phyloP scores from a whole-genome alignment of 164 flowering plant species.

The Berberis vulgaris region DNA sequence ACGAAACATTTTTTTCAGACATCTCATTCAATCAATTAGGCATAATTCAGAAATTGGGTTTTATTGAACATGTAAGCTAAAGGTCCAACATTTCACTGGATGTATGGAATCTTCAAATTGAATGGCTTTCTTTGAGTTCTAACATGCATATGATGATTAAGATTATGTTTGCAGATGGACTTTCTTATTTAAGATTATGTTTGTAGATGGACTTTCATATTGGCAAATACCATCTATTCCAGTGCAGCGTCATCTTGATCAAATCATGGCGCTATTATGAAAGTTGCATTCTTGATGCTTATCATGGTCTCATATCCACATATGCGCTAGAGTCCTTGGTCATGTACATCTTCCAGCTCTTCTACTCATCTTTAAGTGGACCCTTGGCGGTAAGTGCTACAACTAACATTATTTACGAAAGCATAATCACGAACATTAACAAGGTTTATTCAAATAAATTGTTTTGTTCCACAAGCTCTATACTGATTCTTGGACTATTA shows the following conservation, averaged over 20 bases:
- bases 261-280: constrained; percentile 97
- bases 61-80: constrained; percentile 52
- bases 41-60: constrained; percentile 54
- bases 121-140: neutral
- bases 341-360: constrained; percentile 66
- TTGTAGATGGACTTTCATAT: constrained; percentile 2
- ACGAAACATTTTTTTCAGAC: constrained; percentile 45
- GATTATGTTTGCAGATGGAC: constrained; percentile 42
- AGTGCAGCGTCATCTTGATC: constrained; percentile 75
- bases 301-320: constrained; percentile 88
- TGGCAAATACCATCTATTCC: constrained; percentile 71
- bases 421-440: neutral
- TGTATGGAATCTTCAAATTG: neutral
- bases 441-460: neutral
- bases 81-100: neutral
- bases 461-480: constrained; percentile 12
- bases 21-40: constrained; percentile 73
- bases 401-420: neutral
- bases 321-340: constrained; percentile 90
- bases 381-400: constrained; percentile 51
- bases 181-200: constrained; percentile 13
- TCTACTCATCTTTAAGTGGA: constrained; percentile 56
- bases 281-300: constrained; percentile 92
- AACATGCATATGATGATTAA: neutral
- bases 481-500: constrained; percentile 30